Conservation (phyloP, 2,329 filamentous ascomycete genomes). For the Domatiomyces globalis region DNA sequence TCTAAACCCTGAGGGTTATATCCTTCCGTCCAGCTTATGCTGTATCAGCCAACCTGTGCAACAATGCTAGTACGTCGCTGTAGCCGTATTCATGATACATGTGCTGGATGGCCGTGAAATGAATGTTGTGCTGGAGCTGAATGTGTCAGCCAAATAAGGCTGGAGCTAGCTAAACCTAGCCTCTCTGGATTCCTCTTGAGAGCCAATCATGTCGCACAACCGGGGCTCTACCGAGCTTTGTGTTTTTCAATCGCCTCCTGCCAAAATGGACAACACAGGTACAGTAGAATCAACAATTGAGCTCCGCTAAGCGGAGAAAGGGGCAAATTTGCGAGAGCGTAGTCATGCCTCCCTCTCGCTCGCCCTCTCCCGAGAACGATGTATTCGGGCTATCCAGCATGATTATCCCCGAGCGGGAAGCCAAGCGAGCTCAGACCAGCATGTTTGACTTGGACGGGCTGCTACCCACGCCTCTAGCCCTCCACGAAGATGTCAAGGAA, state of each 20-base stretch:
- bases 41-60: neutral
- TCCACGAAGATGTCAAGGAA: slow-evolving; percentile 72
- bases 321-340: neutral
- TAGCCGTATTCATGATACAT: neutral
- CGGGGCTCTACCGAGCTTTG: neutral
- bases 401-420: slow-evolving; percentile 39
- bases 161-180: neutral
- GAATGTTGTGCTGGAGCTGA: no score
- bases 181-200: neutral
- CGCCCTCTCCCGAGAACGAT: slow-evolving; percentile 20
- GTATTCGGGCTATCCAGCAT: slow-evolving; percentile 38
- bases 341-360: slow-evolving; percentile 9
- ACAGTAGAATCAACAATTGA: neutral
- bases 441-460: slow-evolving; percentile 56
- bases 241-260: neutral
- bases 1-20: neutral
- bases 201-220: neutral
- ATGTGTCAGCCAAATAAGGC: no score
- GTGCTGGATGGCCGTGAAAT: neutral
- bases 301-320: neutral
- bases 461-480: slow-evolving; percentile 49
- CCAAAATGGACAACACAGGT: neutral
- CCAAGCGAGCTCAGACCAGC: slow-evolving; percentile 39
- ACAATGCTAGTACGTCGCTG: neutral
- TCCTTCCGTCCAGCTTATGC: neutral